phyloP scores from a whole-genome alignment of 805 yeast genomes.

The Candida taoyuanica region DNA sequence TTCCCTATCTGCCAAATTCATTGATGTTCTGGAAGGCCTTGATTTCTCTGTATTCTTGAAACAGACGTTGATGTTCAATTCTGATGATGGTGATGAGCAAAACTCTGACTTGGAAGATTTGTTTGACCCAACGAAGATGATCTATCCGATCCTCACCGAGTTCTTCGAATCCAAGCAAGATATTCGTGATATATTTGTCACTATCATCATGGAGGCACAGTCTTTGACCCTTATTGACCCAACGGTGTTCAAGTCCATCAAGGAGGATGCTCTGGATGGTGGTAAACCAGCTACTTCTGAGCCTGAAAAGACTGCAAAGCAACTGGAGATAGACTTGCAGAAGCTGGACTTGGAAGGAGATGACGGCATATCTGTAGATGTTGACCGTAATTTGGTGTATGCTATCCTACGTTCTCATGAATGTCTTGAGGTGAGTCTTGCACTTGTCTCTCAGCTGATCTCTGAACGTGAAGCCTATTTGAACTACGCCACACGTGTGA shows the following conservation, averaged over 20 bases:
- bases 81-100: conserved; percentile 3
- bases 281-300: conserved; percentile 33
- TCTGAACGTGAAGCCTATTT: conserved; percentile 67
- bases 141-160: conserved; percentile 47
- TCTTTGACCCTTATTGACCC: conserved; percentile 69
- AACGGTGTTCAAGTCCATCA: conserved; percentile 62
- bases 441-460: conserved; percentile 51
- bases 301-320: conserved; percentile 46
- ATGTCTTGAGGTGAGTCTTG: conserved; percentile 31
- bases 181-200: conserved; percentile 55
- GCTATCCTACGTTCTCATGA: conserved; percentile 32
- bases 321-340: conserved; percentile 42
- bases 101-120: conserved; percentile 12
- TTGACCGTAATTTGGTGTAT: conserved; percentile 27
- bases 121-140: conserved; percentile 25
- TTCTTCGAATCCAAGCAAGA: conserved; percentile 72
- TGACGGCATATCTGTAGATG: conserved; percentile 32
- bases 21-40: conserved; percentile 54
- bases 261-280: conserved; percentile 40
- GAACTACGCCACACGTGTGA: conserved; percentile 70
- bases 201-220: conserved; percentile 64
- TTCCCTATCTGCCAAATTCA: conserved; percentile 42
- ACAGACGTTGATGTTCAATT: conserved; percentile 5
- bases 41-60: conserved; percentile 51
- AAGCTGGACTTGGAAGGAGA: conserved; percentile 41